These are phyloP conservation scores for Starmerella apis DNA, from an alignment of 805 yeast species.

Conservation along the genomic window DNA sequence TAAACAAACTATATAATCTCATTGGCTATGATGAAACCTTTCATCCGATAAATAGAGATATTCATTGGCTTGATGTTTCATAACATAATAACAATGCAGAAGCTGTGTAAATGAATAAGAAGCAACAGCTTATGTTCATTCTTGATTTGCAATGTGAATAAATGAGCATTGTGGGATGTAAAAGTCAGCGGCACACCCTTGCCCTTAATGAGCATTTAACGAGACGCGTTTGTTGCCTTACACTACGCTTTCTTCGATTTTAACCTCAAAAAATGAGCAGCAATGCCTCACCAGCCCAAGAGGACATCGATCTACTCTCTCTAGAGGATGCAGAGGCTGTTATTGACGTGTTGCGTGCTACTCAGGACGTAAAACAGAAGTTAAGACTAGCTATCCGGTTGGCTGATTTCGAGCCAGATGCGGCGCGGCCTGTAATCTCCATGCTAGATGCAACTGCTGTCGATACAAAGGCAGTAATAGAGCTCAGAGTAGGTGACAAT, in stretches of 20 bases:
- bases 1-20: too few relatives aligned
- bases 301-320: background rate
- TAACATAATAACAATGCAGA: too few relatives aligned
- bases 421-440: slow-evolving; percentile 17
- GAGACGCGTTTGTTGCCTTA: background rate
- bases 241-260: background rate
- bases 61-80: too few relatives aligned
- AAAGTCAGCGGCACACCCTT: too few relatives aligned
- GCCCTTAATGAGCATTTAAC: background rate
- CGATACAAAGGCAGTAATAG: slow-evolving; percentile 24
- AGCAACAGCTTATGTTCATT: too few relatives aligned
- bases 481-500: slow-evolving; percentile 19
- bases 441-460: slow-evolving; percentile 20
- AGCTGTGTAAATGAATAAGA: too few relatives aligned
- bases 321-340: slow-evolving; percentile 4
- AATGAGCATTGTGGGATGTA: too few relatives aligned
- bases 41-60: too few relatives aligned
- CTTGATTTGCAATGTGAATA: too few relatives aligned
- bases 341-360: slow-evolving; percentile 6
- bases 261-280: background rate
- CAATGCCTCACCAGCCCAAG: background rate
- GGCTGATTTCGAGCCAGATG: slow-evolving; percentile 20
- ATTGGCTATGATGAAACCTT: too few relatives aligned
- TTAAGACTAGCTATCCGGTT: slow-evolving; percentile 18
- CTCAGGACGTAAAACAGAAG: slow-evolving; percentile 12